Base-by-base conservation (phyloP, 1,284 basidiomycete species). In the Ustanciosporium gigantosporum region DNA sequence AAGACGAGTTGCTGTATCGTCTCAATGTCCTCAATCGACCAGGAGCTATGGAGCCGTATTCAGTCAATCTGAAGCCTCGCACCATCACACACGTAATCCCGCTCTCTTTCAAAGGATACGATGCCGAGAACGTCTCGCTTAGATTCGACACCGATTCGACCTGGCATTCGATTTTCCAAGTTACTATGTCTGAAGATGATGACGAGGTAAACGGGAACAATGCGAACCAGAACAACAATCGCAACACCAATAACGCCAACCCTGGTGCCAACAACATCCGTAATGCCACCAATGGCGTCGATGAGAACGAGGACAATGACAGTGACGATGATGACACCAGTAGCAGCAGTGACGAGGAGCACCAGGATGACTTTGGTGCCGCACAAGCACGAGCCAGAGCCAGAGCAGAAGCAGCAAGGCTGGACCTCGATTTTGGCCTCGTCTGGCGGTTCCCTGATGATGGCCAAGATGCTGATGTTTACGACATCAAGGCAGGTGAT, bases 391-490 rank as follows among this genome's bases (percentile, higher is more conserved):
- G 46, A n/a, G 61, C 61, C 3, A 43, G 56, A 8, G 61, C 56
- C 9, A 40, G 56, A 23, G 61, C 61, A 25, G 55, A 55, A 19
- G 50, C 58, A 4, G 52, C 66, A 6, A 39, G 70, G 15, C 60
- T 73, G 19, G 58, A 68, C 25, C 46, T 70, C 32, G 66, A 73
- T 43, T 73, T 70, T 31, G 67, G 61, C 17, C 46, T 73, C 11
- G 64, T 66, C 17, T 73, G 70, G 70, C 51, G 70, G 21, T 73
- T 70, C 47, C 66, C 66, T 0, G 70, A 69, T 25, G 70, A 73
- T 45, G 70, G 70, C 32, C 51, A 68, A 31, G 65, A 66, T 21
- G 68, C 55, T 3, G 57, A 65, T 17, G 57, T 55, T 29, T 55
- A 52, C 16, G 39, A 61, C 29, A 60, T 56, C 47, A 57, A 57